Evolutionary conservation across 2,329 filamentous ascomycete species (phyloP), one percentile per base, ranked within the genome.

Genomic region (Aspergillus sp.): DNA sequence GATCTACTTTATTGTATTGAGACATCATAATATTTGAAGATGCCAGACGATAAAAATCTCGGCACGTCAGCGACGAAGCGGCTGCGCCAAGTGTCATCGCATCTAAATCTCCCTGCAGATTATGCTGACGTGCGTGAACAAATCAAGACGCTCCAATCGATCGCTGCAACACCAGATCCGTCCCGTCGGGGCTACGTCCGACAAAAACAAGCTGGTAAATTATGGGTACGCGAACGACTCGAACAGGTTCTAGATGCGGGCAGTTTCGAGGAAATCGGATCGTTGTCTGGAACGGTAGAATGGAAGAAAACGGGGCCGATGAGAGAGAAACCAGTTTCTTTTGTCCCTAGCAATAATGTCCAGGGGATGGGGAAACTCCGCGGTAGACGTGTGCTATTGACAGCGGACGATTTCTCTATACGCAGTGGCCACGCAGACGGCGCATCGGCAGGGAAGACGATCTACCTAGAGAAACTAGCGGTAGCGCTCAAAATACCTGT

Each of bases 401-500:
- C 86, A 0, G 85, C 84, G 0, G 85, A 88, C 66, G 86, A 88
- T 66, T 88, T 87, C 62, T 83, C 80, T 2, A 81, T 88, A 27
- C 75, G 86, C 5, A 84, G 84, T 27, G 86, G 86, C 1, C 86
- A 88, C 74, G 84, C 85, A 0, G 86, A 88, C 70, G 86, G 86
- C 0, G 77, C 83, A 13, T 75, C 83, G 34, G 76, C 71, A 67
- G 82, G 79, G 45, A 86, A 85, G 71, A 87, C 84, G 1, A 70
- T 85, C 20, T 86, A 87, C 64, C 79, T 85, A 67, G 86, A 88
- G 71, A 86, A 86, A 64, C 68, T 88, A 27, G 83, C 83, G 0
- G 70, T 88, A 40, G 76, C 80, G 5, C 64, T 86, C 56, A 80
- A 82, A 42, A 52, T 87, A 5, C 86, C 86, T 0, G 84, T 87